These are phyloP conservation scores for Anisodus acutangulus DNA, from an alignment of 257 asterid genomes.

Conservation along the genomic window DNA sequence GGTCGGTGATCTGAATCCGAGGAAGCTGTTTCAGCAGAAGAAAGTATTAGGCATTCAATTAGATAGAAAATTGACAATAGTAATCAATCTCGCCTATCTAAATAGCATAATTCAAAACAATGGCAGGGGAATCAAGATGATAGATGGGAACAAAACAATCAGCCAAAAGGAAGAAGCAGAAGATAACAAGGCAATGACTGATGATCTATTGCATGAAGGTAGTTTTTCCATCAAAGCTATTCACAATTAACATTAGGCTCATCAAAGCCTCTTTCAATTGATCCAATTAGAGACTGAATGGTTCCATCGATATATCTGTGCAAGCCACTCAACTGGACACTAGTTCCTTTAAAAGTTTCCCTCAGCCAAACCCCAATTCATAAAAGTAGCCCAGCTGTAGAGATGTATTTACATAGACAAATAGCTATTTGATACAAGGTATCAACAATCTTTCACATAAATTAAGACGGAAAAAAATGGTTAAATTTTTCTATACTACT, in stretches of 20 bases:
- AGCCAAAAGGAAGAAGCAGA: background rate
- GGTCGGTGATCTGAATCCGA: slow-evolving; percentile 78
- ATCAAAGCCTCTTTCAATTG: background rate
- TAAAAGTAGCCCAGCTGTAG: background rate
- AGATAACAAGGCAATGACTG: background rate
- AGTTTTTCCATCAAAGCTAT: background rate
- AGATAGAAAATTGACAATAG: background rate
- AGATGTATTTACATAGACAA: background rate
- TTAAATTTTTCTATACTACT: background rate
- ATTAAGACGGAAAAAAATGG: background rate
- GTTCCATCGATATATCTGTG: background rate
- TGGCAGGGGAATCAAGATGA: slow-evolving; percentile 6
- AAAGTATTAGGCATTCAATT: background rate
- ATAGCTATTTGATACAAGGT: background rate
- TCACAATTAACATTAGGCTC: background rate
- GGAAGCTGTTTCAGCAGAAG: slow-evolving; percentile 60
- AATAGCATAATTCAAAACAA: background rate
- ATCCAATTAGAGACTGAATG: background rate
- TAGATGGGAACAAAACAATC: background rate
- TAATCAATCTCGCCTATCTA: background rate
- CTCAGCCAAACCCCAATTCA: background rate
- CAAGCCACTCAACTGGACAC: background rate
- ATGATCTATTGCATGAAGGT: slow-evolving; percentile 15
- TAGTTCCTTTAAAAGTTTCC: background rate
- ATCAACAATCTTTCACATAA: background rate